Conservation (phyloP, 208 protist genomes). For the Lotmaria passim region DNA sequence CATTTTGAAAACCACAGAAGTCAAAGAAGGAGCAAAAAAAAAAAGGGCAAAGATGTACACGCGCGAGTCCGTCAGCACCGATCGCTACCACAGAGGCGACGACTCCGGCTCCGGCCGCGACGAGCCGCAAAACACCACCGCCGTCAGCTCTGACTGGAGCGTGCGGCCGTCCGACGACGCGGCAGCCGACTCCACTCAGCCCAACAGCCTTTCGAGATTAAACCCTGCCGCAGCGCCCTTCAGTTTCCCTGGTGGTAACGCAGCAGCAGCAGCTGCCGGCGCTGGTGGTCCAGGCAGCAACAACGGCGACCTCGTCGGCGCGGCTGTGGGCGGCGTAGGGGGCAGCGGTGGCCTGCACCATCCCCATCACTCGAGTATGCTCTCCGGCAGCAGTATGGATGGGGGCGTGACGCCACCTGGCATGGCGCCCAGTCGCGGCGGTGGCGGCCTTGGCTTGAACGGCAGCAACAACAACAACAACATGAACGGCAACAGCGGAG, state of each 20-base stretch:
- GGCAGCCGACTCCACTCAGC: constrained; percentile 8
- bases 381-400: constrained; percentile 14
- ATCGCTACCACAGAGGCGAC: constrained; percentile 32
- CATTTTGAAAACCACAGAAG: background rate
- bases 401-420: constrained; percentile 1
- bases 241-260: constrained; percentile 30
- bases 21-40: background rate
- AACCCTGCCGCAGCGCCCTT: constrained; percentile 40
- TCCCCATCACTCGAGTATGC: constrained; percentile 12
- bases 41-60: constrained; percentile 6
- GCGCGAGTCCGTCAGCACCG: constrained; percentile 21
- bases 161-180: constrained; percentile 38
- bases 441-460: background rate
- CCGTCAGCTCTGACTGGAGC: constrained; percentile 39
- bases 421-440: background rate
- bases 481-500: background rate
- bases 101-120: constrained; percentile 27
- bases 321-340: background rate
- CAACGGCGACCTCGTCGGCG: background rate
- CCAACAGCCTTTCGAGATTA: constrained; percentile 27
- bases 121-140: constrained; percentile 32
- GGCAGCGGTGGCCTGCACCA: background rate
- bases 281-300: background rate
- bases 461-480: constrained; percentile 9
- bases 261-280: background rate